phyloP scores from a whole-genome alignment of 306 rosid genomes.

The Inga oerstediana region DNA sequence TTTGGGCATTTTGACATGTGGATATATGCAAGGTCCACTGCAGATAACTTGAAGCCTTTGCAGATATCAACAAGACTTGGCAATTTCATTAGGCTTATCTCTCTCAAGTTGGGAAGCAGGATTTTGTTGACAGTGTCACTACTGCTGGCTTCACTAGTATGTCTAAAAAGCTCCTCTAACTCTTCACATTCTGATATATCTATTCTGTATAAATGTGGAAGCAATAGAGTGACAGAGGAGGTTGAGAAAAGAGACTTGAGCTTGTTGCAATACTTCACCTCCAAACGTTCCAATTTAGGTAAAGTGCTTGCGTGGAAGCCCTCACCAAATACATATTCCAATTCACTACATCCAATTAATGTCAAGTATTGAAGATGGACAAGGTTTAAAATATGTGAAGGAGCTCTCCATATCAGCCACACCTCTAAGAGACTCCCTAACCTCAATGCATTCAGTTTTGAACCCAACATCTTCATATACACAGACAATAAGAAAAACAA shows the following conservation, averaged over 20 bases:
- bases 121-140: neutral
- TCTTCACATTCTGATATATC: neutral
- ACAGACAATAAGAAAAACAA: neutral
- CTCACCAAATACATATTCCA: neutral
- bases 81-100: accelerated
- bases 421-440: neutral
- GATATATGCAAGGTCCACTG: accelerated
- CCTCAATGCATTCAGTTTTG: accelerated
- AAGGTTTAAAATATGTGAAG: neutral
- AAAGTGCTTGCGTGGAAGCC: no score
- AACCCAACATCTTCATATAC: neutral
- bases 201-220: neutral
- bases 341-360: neutral
- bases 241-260: neutral
- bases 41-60: neutral
- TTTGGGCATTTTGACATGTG: neutral
- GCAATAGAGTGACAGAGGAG: neutral
- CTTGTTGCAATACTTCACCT: neutral
- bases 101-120: neutral
- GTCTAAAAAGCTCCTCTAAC: neutral
- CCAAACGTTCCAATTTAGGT: no score
- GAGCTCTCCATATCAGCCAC: neutral
- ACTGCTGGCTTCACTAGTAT: no score
- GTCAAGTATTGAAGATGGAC: neutral
- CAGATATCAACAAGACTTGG: neutral